These are phyloP conservation scores for Aurifilum marmelostoma DNA, from an alignment of 2,329 filamentous ascomycete genomes.

Conservation along the genomic window DNA sequence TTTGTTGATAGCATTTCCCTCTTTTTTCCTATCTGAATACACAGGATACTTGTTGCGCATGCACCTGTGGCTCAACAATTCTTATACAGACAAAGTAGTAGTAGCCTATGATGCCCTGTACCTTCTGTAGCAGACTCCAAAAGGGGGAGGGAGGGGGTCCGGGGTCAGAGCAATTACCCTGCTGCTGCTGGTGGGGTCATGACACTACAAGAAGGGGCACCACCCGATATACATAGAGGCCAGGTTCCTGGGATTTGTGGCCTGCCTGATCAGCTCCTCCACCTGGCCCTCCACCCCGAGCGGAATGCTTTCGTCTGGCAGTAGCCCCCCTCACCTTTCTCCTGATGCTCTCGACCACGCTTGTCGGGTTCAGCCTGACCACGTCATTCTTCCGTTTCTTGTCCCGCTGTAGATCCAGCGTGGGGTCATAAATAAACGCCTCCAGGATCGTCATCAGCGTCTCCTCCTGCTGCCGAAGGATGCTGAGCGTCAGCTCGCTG, in stretches of 20 bases:
- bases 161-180: too few species aligned
- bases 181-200: neutral
- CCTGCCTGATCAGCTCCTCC: slow-evolving; percentile 89
- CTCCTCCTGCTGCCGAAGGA: slow-evolving; percentile 90
- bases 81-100: too few species aligned
- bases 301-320: slow-evolving; percentile 87
- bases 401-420: slow-evolving; percentile 81
- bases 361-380: slow-evolving; percentile 61
- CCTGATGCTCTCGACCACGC: slow-evolving; percentile 86
- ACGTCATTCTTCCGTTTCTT: slow-evolving; percentile 59
- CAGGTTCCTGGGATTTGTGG: slow-evolving; percentile 78
- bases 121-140: neutral
- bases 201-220: slow-evolving; percentile 61
- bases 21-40: too few species aligned
- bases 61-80: too few species aligned
- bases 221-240: slow-evolving; percentile 97
- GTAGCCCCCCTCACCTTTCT: slow-evolving; percentile 82
- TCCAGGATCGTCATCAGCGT: slow-evolving; percentile 97
- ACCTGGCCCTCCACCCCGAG: slow-evolving; percentile 96
- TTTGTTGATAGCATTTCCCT: too few species aligned
- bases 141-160: too few species aligned
- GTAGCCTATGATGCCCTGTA: neutral
- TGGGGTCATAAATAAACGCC: slow-evolving; percentile 96
- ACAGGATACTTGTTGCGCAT: too few species aligned
- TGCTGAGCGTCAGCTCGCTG: slow-evolving; percentile 82